Percentiles rank a stretch among this genome's conserved stretches.
Evolutionary conservation across 2,329 filamentous ascomycete species (phyloP).

Genomic region (Madurella fahalii): DNA sequence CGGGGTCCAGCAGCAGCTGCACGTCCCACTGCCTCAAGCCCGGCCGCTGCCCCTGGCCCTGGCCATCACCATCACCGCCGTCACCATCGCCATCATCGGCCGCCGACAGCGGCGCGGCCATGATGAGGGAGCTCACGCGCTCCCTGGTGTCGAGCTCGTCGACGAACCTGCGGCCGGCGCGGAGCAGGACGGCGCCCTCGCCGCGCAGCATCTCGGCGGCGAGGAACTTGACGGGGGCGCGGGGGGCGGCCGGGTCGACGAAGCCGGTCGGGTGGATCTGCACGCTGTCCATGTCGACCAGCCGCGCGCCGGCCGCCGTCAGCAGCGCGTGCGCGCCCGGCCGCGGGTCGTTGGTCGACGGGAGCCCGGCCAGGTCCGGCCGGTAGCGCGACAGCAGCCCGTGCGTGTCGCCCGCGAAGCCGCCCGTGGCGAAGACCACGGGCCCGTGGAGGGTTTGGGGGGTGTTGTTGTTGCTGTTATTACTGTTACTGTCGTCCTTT

Average conservation of each 20-base stretch:
- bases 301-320: conserved; percentile 35
- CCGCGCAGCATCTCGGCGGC: conserved; percentile 60
- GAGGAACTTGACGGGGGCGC: conserved; percentile 54
- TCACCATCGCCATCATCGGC: conserved; percentile 22
- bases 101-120: conserved; percentile 32
- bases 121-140: conserved; percentile 51
- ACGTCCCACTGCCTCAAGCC: conserved; percentile 53
- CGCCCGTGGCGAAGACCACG: conserved; percentile 58
- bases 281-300: conserved; percentile 53
- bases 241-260: conserved; percentile 47
- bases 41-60: not conserved
- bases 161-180: conserved; percentile 51
- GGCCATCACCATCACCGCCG: conserved; percentile 4
- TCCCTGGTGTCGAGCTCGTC: conserved; percentile 60
- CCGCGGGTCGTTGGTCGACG: conserved; percentile 59
- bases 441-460: conserved; percentile 44
- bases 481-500: conserved; percentile 18
- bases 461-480: conserved; percentile 30
- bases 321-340: conserved; percentile 50
- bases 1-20: conserved; percentile 56
- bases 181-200: conserved; percentile 57
- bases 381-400: conserved; percentile 54
- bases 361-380: conserved; percentile 55
- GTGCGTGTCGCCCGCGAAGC: conserved; percentile 58
- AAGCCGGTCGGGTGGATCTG: conserved; percentile 65